Base-by-base conservation (phyloP, 1,284 basidiomycete species). In the Phellinidium pouzarii region DNA sequence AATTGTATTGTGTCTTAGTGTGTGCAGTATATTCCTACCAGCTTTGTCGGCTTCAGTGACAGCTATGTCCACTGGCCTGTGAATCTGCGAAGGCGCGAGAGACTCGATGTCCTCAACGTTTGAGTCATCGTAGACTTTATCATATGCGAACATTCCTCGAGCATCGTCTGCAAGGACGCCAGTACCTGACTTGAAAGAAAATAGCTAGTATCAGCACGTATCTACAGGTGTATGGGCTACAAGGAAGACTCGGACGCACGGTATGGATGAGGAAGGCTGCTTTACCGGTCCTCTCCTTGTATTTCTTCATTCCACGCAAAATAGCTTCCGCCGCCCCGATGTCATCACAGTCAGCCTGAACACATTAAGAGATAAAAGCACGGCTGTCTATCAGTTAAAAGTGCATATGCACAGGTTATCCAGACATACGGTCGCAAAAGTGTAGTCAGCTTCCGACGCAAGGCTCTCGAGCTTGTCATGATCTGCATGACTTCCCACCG, bases 211-310 rank as follows among this genome's bases (percentile, higher is more conserved):
- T 46, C 22, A 44, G 44, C 42, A 40, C 25, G 37, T 19, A 19
- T 19, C 48, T 17, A 11, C 17, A 41, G 23, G 19, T 44, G 36
- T 43, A 20, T 20, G 3, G 20, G 19, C 27, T 2, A 7, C 11
- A 44, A 45, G 8, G 43, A 14, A 27, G 5, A 45, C n/a, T n/a
- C n/a, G n/a, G n/a, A 64, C 73, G 48, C 56, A 79, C 78, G 0
- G 76, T 79, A 59, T 80, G 75, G 41, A 81, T 78, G 36, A 77
- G 66, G 38, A 73, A 69, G 1, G 76, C 70, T 4, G 64, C 54
- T 9, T 65, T 69, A 7, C 75, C 74, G n/a, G 68, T 69, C 23
- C 59, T 64, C 20, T 72, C 66, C 52, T 72, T 68, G 26, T 71
- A 65, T 49, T 67, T 69, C 63, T 69, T 72, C 50, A 76, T 55